Percentiles rank a stretch among this genome's conserved stretches.
These are phyloP conservation scores for Crithidia brevicula DNA, from an alignment of 208 protist species.

Conservation along the genomic window DNA sequence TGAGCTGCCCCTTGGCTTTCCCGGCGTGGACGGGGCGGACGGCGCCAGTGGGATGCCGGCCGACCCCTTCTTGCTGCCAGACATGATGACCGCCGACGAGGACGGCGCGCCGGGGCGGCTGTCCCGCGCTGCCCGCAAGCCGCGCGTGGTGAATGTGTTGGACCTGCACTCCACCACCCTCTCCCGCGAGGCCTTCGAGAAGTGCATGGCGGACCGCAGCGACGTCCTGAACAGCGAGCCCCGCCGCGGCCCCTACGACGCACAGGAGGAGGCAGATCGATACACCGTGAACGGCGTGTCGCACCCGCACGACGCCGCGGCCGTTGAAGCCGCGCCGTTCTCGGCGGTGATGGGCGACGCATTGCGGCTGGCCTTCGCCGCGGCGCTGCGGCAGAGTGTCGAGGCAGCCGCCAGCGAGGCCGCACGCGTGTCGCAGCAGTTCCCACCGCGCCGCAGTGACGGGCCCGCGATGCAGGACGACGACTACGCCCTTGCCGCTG, in stretches of 20 bases:
- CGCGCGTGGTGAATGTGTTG: slow-evolving; percentile 50
- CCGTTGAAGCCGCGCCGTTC: slow-evolving; percentile 26
- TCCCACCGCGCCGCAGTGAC: slow-evolving; percentile 1
- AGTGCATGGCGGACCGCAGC: slow-evolving; percentile 65
- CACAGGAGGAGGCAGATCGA: slow-evolving; percentile 64
- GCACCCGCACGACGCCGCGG: slow-evolving; percentile 18
- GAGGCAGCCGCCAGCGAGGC: slow-evolving; percentile 35
- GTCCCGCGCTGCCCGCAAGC: slow-evolving; percentile 25
- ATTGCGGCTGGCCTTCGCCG: slow-evolving; percentile 43
- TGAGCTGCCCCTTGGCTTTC: slow-evolving; percentile 58
- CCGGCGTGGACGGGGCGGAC: slow-evolving; percentile 11
- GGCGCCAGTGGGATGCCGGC: slow-evolving; percentile 13
- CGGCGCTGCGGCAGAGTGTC: slow-evolving; percentile 41
- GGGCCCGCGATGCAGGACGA: slow-evolving; percentile 12
- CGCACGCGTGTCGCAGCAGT: slow-evolving; percentile 22
- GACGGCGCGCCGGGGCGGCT: slow-evolving; percentile 11
- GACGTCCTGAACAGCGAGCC: slow-evolving; percentile 64
- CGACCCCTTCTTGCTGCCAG: slow-evolving; percentile 40
- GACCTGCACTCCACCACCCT: slow-evolving; percentile 78
- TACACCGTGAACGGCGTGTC: slow-evolving; percentile 39
- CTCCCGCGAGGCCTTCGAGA: slow-evolving; percentile 65
- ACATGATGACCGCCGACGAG: slow-evolving; percentile 23
- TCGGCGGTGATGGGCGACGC: slow-evolving; percentile 36
- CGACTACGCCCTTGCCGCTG: slow-evolving; percentile 11
- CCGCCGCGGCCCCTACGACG: slow-evolving; percentile 68